These are phyloP conservation scores for Vaccinium macrocarpon DNA, from an alignment of 148 eudicot genomes.

Conservation along the genomic window DNA sequence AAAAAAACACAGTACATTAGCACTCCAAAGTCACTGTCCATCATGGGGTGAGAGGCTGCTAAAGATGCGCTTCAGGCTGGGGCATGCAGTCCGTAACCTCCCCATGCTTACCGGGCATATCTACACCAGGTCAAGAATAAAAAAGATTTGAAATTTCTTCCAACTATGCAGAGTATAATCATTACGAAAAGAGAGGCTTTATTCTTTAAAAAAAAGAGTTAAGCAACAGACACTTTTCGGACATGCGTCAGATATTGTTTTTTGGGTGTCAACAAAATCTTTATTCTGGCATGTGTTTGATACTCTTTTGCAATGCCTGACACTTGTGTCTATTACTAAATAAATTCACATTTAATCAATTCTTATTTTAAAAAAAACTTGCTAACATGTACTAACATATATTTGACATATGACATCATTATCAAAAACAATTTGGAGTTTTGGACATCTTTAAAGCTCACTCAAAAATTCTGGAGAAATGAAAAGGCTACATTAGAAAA, in stretches of 20 bases:
- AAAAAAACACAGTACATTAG: not conserved
- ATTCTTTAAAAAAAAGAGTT: not conserved
- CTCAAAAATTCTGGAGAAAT: not conserved
- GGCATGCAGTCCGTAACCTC: constrained; percentile 55
- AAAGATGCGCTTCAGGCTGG: constrained; percentile 80
- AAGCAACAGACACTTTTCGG: not conserved
- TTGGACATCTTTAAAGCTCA: not conserved
- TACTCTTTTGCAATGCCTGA: not conserved
- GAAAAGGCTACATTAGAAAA: not conserved
- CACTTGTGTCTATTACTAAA: not conserved
- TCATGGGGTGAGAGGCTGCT: constrained; percentile 58
- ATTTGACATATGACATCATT: not conserved
- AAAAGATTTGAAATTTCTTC: not conserved
- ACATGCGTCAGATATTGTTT: not conserved
- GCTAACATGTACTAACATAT: not conserved
- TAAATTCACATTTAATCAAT: not conserved
- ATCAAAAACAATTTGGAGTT: not conserved
- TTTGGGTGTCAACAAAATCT: not conserved
- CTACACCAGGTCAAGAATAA: constrained; percentile 29
- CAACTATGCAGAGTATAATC: not conserved
- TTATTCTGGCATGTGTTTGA: not conserved
- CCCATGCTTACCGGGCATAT: constrained; percentile 52
- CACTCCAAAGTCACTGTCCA: not conserved
- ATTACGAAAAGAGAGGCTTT: not conserved
- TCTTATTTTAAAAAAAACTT: not conserved